Base-by-base conservation (phyloP, 2,329 filamentous ascomycete genomes). In the Cryphonectria naterciae region DNA sequence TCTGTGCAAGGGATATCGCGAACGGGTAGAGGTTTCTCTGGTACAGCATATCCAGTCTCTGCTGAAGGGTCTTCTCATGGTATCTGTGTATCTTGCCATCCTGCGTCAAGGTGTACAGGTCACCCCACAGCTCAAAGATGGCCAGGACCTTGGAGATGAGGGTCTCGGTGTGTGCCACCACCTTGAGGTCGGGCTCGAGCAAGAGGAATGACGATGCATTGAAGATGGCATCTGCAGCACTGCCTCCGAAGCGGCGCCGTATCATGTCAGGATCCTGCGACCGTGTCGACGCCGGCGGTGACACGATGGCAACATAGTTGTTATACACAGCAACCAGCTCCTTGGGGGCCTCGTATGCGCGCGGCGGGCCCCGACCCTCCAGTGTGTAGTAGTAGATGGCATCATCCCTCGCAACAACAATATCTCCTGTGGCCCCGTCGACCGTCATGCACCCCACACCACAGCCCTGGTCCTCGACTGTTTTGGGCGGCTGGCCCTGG, bases 361-460 rank as follows among this genome's bases (percentile, higher is more conserved):
- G 95, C 56, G 94, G 95, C 0, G 94, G 92, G 0, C 94, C 94
- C 71, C 95, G 89, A 0, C 95, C 95, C 71, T 96, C 92, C 0
- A 92, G 83, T 0, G 92, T 93, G 81, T 98, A 99, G 71, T 93
- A 95, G 81, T 98, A 98, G 68, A 99, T 92, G 10, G 95, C 96
- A 86, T 99, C 97, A 75, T 98, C 94, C 72, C 96, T 87, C 0
- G 92, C 96, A n/a, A 99, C 92, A 3, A 99, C 88, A 28, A 99
- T 91, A 74, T 98, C 93, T 6, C 92, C 93, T 0, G 90, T 92
- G 73, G 88, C 87, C 72, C 88, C 89, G 79, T 98, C 94, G 17
- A 95, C 86, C 0, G 94, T 93, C 93, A 99, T 97, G 80, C 97
- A 99, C 0, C 94, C 95, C n/a, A 97, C 89, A 15, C 89, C 95